Conservation (phyloP, 257 asterid genomes). For the Primulina huaijiensis region DNA sequence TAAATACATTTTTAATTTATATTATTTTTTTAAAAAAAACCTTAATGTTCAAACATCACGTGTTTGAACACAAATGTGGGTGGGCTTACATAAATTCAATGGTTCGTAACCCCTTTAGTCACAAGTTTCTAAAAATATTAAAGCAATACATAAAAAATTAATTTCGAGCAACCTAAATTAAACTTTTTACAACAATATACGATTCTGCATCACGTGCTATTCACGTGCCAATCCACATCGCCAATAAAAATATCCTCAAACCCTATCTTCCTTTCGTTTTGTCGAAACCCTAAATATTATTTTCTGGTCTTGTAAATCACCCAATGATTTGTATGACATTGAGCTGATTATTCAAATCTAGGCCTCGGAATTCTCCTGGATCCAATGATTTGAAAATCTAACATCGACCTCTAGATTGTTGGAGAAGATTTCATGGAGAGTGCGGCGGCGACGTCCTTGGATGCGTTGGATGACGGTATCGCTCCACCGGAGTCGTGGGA, state of each 20-base stretch:
- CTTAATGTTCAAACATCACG: too few species aligned
- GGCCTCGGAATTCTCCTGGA: slow-evolving; percentile 38
- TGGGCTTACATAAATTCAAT: too few species aligned
- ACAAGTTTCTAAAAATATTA: too few species aligned
- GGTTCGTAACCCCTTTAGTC: too few species aligned
- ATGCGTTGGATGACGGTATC: slow-evolving; percentile 56
- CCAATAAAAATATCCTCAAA: slow-evolving; percentile 46
- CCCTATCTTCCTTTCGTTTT: slow-evolving; percentile 44
- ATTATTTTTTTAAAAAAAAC: too few species aligned
- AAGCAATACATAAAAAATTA: too few species aligned
- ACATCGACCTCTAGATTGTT: slow-evolving; percentile 27
- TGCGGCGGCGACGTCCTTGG: slow-evolving; percentile 54
- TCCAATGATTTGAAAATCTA: slow-evolving; percentile 40
- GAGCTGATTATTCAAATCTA: slow-evolving; percentile 27
- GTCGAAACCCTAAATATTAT: slow-evolving; percentile 42
- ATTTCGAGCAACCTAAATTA: too few species aligned
- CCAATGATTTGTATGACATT: slow-evolving; percentile 39
- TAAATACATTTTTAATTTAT: too few species aligned
- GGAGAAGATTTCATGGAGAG: slow-evolving; percentile 58
- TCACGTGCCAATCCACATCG: not conserved
- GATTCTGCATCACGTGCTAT: too few species aligned
- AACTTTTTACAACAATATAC: too few species aligned
- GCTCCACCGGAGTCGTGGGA: slow-evolving; percentile 97
- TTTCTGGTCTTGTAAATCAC: slow-evolving; percentile 16
- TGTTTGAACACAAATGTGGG: too few species aligned